phyloP scores from a whole-genome alignment of 2,329 filamentous ascomycete species.

The Cordyceps cateniannulata region DNA sequence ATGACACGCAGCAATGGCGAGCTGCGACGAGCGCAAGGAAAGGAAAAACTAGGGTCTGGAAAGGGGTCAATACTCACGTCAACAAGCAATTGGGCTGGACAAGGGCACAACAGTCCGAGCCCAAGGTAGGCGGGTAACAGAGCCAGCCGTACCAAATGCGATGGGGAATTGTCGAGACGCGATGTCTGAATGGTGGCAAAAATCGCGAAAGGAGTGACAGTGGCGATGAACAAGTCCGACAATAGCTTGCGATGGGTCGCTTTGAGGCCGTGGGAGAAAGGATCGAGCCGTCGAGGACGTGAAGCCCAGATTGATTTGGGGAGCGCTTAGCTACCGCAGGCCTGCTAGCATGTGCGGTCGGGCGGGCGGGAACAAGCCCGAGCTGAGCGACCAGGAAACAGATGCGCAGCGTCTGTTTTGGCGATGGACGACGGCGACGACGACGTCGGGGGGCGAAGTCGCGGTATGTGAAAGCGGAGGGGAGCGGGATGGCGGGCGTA shows the following conservation, averaged over 20 bases:
- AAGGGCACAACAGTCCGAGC: conserved; percentile 11
- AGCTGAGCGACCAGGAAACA: not conserved
- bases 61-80: conserved; percentile 8
- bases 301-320: not conserved
- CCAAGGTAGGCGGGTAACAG: conserved; percentile 5
- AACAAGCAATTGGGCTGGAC: conserved; percentile 10
- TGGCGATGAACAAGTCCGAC: not conserved
- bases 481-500: conserved; percentile 5
- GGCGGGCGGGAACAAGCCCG: not conserved
- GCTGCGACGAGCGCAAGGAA: not conserved
- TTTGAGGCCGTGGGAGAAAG: not conserved
- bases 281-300: not conserved
- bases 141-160: conserved; percentile 10
- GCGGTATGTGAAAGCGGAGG: not conserved
- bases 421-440: not conserved
- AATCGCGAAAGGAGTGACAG: not conserved
- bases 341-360: conserved; percentile 9
- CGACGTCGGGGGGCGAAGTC: not conserved
- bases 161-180: not conserved
- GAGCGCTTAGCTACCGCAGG: conserved; percentile 1
- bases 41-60: not conserved
- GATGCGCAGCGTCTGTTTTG: not conserved
- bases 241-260: not conserved
- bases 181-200: not conserved
- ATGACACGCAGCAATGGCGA: no score